Percentiles rank a stretch among this genome's conserved stretches.
Conservation (phyloP, 192 early-diverging fungal species). For the Coemansia sp. region DNA sequence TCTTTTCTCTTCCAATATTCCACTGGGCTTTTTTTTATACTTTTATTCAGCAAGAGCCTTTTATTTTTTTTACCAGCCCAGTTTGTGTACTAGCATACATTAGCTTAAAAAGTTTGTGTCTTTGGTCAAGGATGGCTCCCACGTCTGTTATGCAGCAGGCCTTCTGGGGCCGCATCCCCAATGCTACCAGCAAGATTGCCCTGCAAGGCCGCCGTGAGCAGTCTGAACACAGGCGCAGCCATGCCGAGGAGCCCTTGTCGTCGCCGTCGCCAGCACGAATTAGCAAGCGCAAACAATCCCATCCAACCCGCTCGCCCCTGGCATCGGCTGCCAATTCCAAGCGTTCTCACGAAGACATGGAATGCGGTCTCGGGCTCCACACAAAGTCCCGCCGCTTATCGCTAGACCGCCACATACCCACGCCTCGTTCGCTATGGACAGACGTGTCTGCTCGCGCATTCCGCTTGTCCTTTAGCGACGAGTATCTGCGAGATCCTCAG, state of each 20-base stretch:
- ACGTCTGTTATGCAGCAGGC: conserved; percentile 36
- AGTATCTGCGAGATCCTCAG: conserved; percentile 45
- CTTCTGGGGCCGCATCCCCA: conserved; percentile 54
- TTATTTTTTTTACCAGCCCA: conserved; percentile 6
- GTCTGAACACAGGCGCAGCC: conserved; percentile 3
- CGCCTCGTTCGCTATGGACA: conserved; percentile 7
- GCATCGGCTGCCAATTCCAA: conserved; percentile 4
- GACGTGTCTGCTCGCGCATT: conserved; percentile 40
- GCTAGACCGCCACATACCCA: conserved; percentile 16
- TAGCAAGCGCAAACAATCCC: conserved; percentile 55
- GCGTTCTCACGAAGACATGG: not conserved
- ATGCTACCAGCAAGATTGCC: conserved; percentile 37
- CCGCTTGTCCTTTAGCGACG: conserved; percentile 47
- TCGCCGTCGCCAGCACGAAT: conserved; percentile 16
- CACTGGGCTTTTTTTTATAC: conserved; percentile 6
- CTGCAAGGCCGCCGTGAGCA: conserved; percentile 26
- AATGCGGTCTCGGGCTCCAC: not conserved
- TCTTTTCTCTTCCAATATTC: not conserved
- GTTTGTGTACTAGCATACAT: not conserved
- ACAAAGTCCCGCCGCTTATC: conserved; percentile 35
- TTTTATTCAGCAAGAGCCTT: not conserved
- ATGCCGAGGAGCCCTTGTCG: not conserved
- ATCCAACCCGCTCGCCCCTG: conserved; percentile 41
- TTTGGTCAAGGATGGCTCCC: conserved; percentile 12
- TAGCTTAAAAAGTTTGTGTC: not conserved